Conservation (phyloP, 495 filamentous ascomycete species). For the Platismatia glauca region DNA sequence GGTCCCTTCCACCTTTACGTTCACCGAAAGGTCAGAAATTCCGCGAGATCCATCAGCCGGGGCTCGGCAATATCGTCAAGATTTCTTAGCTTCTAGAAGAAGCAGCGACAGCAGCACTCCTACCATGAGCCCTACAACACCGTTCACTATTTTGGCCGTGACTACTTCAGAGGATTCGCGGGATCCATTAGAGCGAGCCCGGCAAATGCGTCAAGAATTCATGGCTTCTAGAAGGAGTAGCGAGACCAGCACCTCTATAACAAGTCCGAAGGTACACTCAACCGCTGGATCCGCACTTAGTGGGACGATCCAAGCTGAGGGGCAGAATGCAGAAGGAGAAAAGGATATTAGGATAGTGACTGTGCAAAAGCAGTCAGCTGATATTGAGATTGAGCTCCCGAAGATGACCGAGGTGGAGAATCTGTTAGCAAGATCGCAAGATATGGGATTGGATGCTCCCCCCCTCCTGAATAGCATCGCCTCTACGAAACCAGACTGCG, state of each 20-base stretch:
- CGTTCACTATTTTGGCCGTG: not conserved
- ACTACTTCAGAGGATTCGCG: not conserved
- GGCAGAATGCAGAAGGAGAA: not conserved
- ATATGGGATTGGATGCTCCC: not conserved
- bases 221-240: slow-evolving; percentile 4
- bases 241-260: not conserved
- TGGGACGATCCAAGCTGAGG: not conserved
- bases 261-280: not conserved
- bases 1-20: slow-evolving; percentile 5
- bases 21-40: slow-evolving; percentile 16
- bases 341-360: not conserved
- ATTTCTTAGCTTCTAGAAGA: slow-evolving; percentile 22
- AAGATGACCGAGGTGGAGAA: not conserved
- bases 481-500: not conserved
- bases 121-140: slow-evolving; percentile 7
- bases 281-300: not conserved
- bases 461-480: not conserved
- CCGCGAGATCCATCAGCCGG: slow-evolving; percentile 20
- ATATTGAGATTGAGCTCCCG: not conserved
- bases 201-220: slow-evolving; percentile 4
- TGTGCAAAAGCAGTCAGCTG: not conserved
- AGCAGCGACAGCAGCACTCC: slow-evolving; percentile 18
- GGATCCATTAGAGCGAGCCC: not conserved
- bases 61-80: slow-evolving; percentile 19
- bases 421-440: not conserved